phyloP scores from a whole-genome alignment of 768 basidiomycete species.

The Tricholoma hemisulphureum region DNA sequence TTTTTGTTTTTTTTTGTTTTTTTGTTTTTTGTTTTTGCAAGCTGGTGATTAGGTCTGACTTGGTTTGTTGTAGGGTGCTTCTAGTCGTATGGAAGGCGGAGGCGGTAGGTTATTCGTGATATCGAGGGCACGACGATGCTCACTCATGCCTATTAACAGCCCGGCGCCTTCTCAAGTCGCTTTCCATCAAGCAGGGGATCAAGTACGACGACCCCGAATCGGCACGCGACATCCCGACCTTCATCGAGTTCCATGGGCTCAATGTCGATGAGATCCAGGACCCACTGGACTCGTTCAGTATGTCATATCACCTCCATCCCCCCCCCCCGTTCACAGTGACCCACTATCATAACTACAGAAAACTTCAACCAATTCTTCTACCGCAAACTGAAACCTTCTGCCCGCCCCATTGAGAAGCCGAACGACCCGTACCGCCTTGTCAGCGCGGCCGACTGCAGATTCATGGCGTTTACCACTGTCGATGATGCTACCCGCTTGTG shows the following conservation, averaged over 20 bases:
- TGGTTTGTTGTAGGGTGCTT: constrained; percentile 57
- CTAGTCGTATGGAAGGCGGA: constrained; percentile 84
- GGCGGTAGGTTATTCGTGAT: constrained; percentile 51
- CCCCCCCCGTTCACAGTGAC: not conserved
- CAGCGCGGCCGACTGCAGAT: constrained; percentile 92
- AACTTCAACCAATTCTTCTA: constrained; percentile 95
- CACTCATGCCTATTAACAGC: constrained; percentile 41
- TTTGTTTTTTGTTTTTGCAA: not conserved
- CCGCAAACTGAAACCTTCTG: constrained; percentile 81
- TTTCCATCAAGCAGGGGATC: constrained; percentile 90
- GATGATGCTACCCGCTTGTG: constrained; percentile 84
- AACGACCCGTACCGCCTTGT: constrained; percentile 79
- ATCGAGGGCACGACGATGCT: not conserved
- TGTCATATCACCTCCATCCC: constrained; percentile 24
- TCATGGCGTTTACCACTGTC: constrained; percentile 90
- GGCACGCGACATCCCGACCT: constrained; percentile 76
- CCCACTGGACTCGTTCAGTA: constrained; percentile 81
- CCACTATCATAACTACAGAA: constrained; percentile 41
- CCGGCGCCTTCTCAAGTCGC: constrained; percentile 77
- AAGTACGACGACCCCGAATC: constrained; percentile 91
- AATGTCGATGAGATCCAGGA: constrained; percentile 80
- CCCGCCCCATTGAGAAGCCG: constrained; percentile 70
- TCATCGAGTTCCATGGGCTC: constrained; percentile 88
- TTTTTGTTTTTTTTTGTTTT: not conserved
- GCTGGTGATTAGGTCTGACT: not conserved